Conservation (phyloP, 371 early-diverging fungal genomes). For the Catenaria anguillulae region DNA sequence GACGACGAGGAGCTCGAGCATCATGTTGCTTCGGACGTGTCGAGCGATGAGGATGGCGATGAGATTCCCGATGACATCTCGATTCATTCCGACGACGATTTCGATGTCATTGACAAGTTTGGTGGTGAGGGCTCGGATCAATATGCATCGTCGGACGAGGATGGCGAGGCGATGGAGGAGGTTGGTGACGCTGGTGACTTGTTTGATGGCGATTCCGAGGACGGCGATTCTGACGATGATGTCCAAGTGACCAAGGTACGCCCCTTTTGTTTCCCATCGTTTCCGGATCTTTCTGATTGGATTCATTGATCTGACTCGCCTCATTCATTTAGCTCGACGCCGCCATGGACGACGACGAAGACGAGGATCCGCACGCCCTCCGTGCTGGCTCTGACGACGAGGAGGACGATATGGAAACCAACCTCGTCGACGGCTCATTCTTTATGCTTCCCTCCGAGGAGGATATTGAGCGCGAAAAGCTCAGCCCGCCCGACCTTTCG, state of each 20-base stretch:
- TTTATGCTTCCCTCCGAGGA: conserved; percentile 54
- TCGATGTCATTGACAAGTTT: conserved; percentile 13
- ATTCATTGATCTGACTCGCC: too few species aligned
- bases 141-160: conserved; percentile 22
- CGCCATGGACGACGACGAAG: conserved; percentile 23
- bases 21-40: conserved; percentile 11
- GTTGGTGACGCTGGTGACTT: conserved; percentile 16
- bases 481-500: conserved; percentile 29
- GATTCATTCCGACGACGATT: conserved; percentile 9
- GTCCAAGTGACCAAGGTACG: conserved; percentile 14
- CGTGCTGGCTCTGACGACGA: conserved; percentile 1
- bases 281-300: too few species aligned
- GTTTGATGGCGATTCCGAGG: conserved; percentile 23
- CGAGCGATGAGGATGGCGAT: conserved; percentile 14
- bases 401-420: conserved; percentile 43
- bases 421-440: conserved; percentile 52
- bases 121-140: conserved; percentile 17
- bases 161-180: conserved; percentile 21
- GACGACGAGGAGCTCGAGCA: conserved; percentile 12
- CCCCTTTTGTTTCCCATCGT: conserved; percentile 9
- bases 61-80: conserved; percentile 10
- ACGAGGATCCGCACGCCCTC: conserved; percentile 8
- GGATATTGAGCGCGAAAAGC: conserved; percentile 46
- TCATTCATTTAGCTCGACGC: conserved; percentile 23
- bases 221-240: conserved; percentile 11